phyloP scores from a whole-genome alignment of 306 rosid species.

The Canavalia gladiata region DNA sequence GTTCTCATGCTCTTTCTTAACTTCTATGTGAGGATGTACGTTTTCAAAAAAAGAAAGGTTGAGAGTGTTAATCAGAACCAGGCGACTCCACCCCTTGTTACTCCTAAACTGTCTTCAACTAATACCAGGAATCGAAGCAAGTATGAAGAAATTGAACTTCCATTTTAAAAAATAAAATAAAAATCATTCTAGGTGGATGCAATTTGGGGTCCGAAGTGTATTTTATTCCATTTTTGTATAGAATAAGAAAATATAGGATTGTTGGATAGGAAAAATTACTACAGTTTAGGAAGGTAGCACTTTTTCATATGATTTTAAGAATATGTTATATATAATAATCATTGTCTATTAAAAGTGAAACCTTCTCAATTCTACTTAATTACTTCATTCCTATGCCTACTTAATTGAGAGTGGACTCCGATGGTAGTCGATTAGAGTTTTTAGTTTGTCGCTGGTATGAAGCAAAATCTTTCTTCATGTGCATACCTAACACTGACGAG shows the following conservation, averaged over 20 bases:
- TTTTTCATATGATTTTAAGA: no score
- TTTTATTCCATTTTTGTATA: background rate
- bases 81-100: background rate
- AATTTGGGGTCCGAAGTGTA: background rate
- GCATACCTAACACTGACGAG: no score
- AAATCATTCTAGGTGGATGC: background rate
- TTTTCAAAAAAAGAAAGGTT: slow-evolving; percentile 35
- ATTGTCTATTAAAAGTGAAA: background rate
- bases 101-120: background rate
- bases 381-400: no score
- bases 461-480: no score
- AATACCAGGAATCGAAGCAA: no score
- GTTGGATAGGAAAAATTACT: no score
- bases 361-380: background rate
- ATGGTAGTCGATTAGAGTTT: background rate
- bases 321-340: background rate
- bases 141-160: background rate
- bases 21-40: slow-evolving; percentile 59
- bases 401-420: no score
- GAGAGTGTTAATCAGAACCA: background rate
- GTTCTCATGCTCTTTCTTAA: slow-evolving; percentile 66
- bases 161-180: background rate
- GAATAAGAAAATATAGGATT: background rate
- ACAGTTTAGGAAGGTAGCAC: background rate
- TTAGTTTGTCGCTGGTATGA: no score